Base-by-base conservation (phyloP, 202 grass and related monocot species). In the Brachypodium distachyon region DNA sequence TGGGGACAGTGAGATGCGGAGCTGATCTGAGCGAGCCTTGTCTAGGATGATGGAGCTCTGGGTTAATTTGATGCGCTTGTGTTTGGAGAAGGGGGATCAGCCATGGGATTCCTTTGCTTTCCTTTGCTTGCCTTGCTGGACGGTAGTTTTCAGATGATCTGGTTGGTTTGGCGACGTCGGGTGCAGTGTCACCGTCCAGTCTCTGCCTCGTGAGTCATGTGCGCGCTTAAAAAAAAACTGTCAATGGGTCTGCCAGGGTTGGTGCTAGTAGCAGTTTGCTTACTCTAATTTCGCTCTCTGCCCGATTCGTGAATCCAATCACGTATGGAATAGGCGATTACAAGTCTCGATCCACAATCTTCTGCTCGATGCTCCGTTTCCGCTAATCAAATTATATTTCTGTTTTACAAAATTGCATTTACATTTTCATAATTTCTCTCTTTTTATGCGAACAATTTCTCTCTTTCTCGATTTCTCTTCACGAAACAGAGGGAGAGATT, bases 51-150 rank as follows among this genome's bases (percentile, higher is more conserved):
- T 36, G 27, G 56, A 59, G 56, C 9, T 60, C 57, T n/a, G n/a
- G n/a, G 26, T 26, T 51, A 12, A 29, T 28, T 4, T 11, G 4
- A 1, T n/a, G n/a, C n/a, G n/a, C n/a, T 16, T 0, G 12, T 27
- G 52, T 12, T 4, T 17, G 18, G 12, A 16, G 12, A 1, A 25
- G 54, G 25, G 54, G 28, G 27, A 58, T 58, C 26, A 32, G 40
- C 40, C 72, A 36, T 50, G 52, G 72, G 51, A 44, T 80, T 25
- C 65, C n/a, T 63, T n/a, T n/a, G n/a, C n/a, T n/a, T n/a, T n/a
- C n/a, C n/a, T n/a, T n/a, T 59, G 27, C 70, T 64, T 58, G 37
- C 50, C 36, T 26, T 0, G 61, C 50, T 32, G 14, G 66, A 32
- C 28, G 12, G 18, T 69, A 41, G 42, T 38, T 69, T 68, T 49